Base-by-base conservation (phyloP, 2,329 filamentous ascomycete species). In the Trichoderma aggressivum region DNA sequence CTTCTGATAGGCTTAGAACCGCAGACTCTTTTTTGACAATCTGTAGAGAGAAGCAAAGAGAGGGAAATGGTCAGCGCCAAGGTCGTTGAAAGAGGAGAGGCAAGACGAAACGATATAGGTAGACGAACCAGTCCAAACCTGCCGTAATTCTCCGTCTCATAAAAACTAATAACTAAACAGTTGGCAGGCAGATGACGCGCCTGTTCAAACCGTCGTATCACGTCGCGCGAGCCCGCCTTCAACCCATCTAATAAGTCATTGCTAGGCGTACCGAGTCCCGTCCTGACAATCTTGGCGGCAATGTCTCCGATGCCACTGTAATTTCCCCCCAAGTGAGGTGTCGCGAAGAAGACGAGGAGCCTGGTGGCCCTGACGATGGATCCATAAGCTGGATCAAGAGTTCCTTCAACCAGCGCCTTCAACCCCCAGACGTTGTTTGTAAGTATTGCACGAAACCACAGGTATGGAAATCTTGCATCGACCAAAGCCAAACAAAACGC, bases 331-430 rank as follows among this genome's bases (percentile, higher is more conserved):
- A 47, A 34, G 21, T 72, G 70, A 28, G 70, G 70, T 3, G 70
- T 72, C 5, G 70, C 70, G 14, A 72, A 72, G 65, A 72, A 71
- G 36, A 67, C 70, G 0, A 71, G 70, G 5, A 71, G 63, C 5
- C 70, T 36, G 3, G 47, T 55, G 3, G 62, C 30, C 18, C 36
- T 39, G 39, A 67, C 43, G 18, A 71, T 71, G 16, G 62, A 56
- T 26, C 28, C 36, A 16, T 67, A 71, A 3, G 56, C 21, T 11
- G 62, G 70, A 62, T 71, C 21, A 18, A 67, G n/a, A 3, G 36
- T 71, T 16, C 55, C 70, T 32, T 71, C 63, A 6, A 72, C 71
- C 3, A 73, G 67, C 10, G 72, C 70, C 70, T 73, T 50, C 39
- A 47, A 4, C 30, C n/a, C n/a, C 11, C 24, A 11, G 10, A 26